These are phyloP conservation scores for Chaetoceros tenuissimus DNA, from an alignment of 108 stramenopile genomes.

Conservation along the genomic window DNA sequence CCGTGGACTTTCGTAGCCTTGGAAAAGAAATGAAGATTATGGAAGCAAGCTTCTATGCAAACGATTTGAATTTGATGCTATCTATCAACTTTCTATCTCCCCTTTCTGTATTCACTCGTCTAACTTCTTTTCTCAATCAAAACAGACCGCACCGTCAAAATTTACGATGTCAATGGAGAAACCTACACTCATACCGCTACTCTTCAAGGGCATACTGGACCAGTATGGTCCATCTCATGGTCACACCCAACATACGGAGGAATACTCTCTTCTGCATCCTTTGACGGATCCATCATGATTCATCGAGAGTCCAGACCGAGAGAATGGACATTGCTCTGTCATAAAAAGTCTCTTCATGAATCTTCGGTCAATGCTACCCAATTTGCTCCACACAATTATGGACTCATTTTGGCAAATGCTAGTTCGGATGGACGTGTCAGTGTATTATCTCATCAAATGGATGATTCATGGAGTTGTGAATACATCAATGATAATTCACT, in stretches of 20 bases:
- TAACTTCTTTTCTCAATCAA: background rate
- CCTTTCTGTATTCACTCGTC: background rate
- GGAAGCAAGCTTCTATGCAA: no score
- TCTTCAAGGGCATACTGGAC: constrained; percentile 82
- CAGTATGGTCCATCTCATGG: constrained; percentile 94
- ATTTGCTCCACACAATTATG: constrained; percentile 67
- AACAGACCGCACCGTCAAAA: constrained; percentile 84
- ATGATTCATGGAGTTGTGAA: constrained; percentile 68
- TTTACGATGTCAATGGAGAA: constrained; percentile 83
- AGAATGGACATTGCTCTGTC: constrained; percentile 75
- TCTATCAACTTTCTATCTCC: background rate
- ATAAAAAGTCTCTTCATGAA: constrained; percentile 47
- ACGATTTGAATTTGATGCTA: background rate
- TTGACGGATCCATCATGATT: constrained; percentile 82
- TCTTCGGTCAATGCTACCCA: constrained; percentile 74
- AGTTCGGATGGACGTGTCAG: constrained; percentile 79
- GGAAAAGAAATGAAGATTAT: no score
- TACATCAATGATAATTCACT: constrained; percentile 66
- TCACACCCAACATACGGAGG: constrained; percentile 90
- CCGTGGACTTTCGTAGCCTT: no score
- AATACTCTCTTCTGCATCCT: constrained; percentile 81
- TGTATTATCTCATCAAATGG: constrained; percentile 57
- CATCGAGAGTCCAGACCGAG: constrained; percentile 76
- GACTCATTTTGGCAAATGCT: constrained; percentile 59
- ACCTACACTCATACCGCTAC: constrained; percentile 73